These are phyloP conservation scores for Penicillium sp. DNA, from an alignment of 2,329 filamentous ascomycete species.

Conservation along the genomic window DNA sequence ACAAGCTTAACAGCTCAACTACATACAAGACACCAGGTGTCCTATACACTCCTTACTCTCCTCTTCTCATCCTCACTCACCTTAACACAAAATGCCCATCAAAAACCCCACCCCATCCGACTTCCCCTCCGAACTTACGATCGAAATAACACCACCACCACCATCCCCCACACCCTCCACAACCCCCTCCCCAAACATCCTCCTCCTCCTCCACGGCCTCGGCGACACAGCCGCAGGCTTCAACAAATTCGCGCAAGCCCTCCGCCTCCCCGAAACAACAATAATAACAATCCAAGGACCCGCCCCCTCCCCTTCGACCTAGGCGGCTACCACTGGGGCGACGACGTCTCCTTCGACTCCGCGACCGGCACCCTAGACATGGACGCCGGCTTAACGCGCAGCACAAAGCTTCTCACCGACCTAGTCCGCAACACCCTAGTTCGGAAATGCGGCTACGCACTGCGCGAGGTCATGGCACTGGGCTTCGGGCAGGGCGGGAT, in stretches of 20 bases:
- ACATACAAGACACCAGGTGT: not conserved
- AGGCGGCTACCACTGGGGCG: constrained; percentile 66
- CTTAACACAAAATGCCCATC: constrained; percentile 28
- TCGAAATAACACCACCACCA: constrained; percentile 38
- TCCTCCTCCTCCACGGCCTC: constrained; percentile 79
- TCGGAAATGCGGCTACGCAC: constrained; percentile 56
- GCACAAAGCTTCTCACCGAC: constrained; percentile 47
- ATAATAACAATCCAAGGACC: constrained; percentile 71
- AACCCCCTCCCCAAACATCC: constrained; percentile 63
- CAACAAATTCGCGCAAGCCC: constrained; percentile 61
- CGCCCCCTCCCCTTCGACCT: constrained; percentile 64
- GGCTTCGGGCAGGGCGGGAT: constrained; percentile 67
- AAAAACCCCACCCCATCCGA: constrained; percentile 43
- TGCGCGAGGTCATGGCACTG: constrained; percentile 59
- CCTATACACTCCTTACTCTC: not conserved
- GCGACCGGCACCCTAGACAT: constrained; percentile 54
- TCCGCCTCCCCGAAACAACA: constrained; percentile 72
- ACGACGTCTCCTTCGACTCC: constrained; percentile 57
- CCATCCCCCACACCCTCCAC: constrained; percentile 32
- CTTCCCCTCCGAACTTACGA: constrained; percentile 44
- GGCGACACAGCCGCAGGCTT: constrained; percentile 72
- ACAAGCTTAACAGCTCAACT: not conserved
- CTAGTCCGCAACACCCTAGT: constrained; percentile 54
- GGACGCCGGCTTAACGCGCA: constrained; percentile 59
- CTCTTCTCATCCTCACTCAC: not conserved